Conservation (phyloP, 2,329 filamentous ascomycete genomes). For the Penicillium occitanis region DNA sequence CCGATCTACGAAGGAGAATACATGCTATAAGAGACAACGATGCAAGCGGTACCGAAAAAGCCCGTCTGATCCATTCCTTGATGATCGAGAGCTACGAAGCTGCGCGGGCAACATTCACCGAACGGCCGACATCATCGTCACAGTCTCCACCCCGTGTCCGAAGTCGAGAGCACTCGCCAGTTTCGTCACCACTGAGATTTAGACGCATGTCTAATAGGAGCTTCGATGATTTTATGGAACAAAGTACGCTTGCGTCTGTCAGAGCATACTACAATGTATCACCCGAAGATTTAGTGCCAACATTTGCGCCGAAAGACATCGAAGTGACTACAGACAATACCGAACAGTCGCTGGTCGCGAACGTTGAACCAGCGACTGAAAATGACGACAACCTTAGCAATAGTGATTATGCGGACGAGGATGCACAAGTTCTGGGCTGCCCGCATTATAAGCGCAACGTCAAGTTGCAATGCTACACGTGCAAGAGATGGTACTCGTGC, state of each 20-base stretch:
- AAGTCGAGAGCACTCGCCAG: slow-evolving; percentile 26
- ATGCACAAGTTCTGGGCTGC: slow-evolving; percentile 68
- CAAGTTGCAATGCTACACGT: slow-evolving; percentile 89
- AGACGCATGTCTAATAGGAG: slow-evolving; percentile 31
- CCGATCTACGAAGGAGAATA: slow-evolving; percentile 64
- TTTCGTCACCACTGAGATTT: slow-evolving; percentile 35
- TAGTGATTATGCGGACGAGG: slow-evolving; percentile 50
- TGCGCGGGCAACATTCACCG: slow-evolving; percentile 36
- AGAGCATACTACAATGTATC: slow-evolving; percentile 44
- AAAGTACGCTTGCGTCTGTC: slow-evolving; percentile 30
- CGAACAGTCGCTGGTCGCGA: background rate
- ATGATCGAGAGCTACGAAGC: slow-evolving; percentile 67
- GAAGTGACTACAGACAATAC: background rate
- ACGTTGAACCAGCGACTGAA: background rate
- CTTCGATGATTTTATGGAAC: slow-evolving; percentile 29
- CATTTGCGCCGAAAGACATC: slow-evolving; percentile 56
- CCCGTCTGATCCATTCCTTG: slow-evolving; percentile 67
- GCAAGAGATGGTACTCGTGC: slow-evolving; percentile 90
- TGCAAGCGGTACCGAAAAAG: slow-evolving; percentile 63
- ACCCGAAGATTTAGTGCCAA: slow-evolving; percentile 63
- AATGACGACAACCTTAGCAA: slow-evolving; percentile 31
- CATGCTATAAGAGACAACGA: slow-evolving; percentile 65
- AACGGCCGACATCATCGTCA: slow-evolving; percentile 22
- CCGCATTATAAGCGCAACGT: slow-evolving; percentile 94
- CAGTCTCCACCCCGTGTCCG: slow-evolving; percentile 30